These are phyloP conservation scores for Boletus albobrunnescens DNA, from an alignment of 1,284 basidiomycete species.

Conservation along the genomic window DNA sequence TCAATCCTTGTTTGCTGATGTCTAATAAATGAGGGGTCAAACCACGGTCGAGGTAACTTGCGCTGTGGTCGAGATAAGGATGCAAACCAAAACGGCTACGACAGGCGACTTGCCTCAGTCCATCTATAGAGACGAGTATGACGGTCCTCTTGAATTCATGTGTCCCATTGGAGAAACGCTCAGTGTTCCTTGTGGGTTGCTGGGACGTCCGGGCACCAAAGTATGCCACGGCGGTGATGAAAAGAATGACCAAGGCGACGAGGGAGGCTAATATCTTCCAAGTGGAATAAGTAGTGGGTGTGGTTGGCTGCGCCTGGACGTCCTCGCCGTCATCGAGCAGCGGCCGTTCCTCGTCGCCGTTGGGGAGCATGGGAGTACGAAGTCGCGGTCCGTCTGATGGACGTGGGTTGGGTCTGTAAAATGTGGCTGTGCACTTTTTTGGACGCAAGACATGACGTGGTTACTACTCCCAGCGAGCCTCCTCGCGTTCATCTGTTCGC, in stretches of 20 bases:
- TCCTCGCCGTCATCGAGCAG: conserved; percentile 15
- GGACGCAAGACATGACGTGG: not conserved
- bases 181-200: conserved; percentile 1
- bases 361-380: conserved; percentile 9
- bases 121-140: conserved; percentile 83
- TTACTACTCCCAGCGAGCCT: not conserved
- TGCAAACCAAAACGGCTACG: not conserved
- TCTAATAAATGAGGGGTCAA: conserved; percentile 77
- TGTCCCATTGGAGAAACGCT: conserved; percentile 60
- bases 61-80: conserved; percentile 41
- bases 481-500: conserved; percentile 11
- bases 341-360: conserved; percentile 23
- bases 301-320: not conserved
- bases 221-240: conserved; percentile 15
- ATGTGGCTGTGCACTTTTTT: conserved; percentile 2
- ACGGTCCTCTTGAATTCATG: conserved; percentile 77
- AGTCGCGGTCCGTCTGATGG: too few species aligned
- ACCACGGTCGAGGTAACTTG: conserved; percentile 79
- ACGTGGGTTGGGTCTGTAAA: not conserved
- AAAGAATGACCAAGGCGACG: conserved; percentile 15
- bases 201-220: conserved; percentile 2
- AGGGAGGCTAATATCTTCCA: conserved; percentile 22
- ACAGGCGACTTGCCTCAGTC: conserved; percentile 55
- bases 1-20: conserved; percentile 75
- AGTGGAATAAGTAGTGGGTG: fast-evolving